Evolutionary conservation across 1,284 basidiomycete species (phyloP).

Genomic region (Papiliotrema fonsecae): DNA sequence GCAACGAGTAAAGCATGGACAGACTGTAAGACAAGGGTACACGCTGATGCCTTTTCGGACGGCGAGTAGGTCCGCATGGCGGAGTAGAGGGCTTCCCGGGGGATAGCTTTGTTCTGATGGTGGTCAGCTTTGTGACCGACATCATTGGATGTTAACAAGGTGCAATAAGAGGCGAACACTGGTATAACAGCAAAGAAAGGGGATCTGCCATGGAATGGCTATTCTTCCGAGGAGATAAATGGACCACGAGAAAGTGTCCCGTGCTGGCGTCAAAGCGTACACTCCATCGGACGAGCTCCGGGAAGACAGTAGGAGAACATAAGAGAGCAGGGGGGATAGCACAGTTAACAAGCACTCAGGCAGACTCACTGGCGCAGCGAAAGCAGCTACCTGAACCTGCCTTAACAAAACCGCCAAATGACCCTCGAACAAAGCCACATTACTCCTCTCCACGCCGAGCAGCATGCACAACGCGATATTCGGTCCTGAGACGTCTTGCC

Average conservation of each 20-base stretch:
- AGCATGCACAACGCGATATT: slow-evolving; percentile 25
- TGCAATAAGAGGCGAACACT: too few relatives aligned
- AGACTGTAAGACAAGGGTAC: slow-evolving; percentile 23
- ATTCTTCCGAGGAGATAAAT: too few relatives aligned
- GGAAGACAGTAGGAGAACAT: too few relatives aligned
- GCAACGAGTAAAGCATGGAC: slow-evolving; percentile 26
- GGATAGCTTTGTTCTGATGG: slow-evolving; percentile 17
- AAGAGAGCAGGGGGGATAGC: too few relatives aligned
- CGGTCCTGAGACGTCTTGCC: slow-evolving; percentile 1
- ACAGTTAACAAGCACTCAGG: too few relatives aligned
- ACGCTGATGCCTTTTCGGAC: slow-evolving; percentile 17
- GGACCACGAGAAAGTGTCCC: too few relatives aligned
- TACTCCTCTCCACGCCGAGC: slow-evolving; percentile 27
- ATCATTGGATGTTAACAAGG: too few relatives aligned
- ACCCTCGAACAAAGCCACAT: slow-evolving; percentile 19
- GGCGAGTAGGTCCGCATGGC: slow-evolving; percentile 27
- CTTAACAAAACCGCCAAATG: slow-evolving; percentile 22
- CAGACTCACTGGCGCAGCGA: slow-evolving; percentile 16
- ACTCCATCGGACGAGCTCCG: too few relatives aligned
- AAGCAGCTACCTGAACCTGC: slow-evolving; percentile 29
- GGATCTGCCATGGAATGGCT: too few relatives aligned
- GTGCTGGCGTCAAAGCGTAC: too few relatives aligned
- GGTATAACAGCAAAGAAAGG: not conserved
- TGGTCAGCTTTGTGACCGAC: not conserved
- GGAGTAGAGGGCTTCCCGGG: slow-evolving; percentile 22